Evolutionary conservation across 176 grass and related monocot genomes (phyloP).

Genomic region (Eragrostis nindensis): DNA sequence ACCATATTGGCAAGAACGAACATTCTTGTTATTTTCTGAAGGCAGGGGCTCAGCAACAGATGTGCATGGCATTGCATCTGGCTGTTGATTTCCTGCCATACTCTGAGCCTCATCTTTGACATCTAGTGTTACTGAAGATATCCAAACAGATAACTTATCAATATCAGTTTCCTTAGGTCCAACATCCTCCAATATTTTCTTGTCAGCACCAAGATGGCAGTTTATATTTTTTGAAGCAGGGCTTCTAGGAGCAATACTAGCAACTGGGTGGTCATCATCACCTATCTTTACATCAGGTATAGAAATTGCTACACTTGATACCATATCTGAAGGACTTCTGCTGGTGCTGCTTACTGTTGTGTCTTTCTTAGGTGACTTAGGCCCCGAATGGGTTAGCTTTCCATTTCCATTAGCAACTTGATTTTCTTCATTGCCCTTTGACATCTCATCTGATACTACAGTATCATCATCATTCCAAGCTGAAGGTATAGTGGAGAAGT

Average conservation of each 20-base stretch:
- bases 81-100: conserved; percentile 33
- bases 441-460: conserved; percentile 46
- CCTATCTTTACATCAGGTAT: conserved; percentile 53
- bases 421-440: conserved; percentile 53
- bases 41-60: conserved; percentile 33
- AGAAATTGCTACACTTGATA: conserved; percentile 25
- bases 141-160: conserved; percentile 44
- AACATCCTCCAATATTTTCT: conserved; percentile 34
- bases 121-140: conserved; percentile 67
- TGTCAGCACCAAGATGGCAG: conserved; percentile 24
- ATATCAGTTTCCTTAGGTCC: conserved; percentile 32
- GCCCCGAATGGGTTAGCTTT: conserved; percentile 6
- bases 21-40: conserved; percentile 32
- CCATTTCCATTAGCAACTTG: conserved; percentile 43
- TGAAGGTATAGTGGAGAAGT: conserved; percentile 72
- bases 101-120: conserved; percentile 38
- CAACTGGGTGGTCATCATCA: conserved; percentile 3
- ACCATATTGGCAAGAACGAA: conserved; percentile 36
- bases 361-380: conserved; percentile 38
- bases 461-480: conserved; percentile 83
- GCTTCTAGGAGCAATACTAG: conserved; percentile 29
- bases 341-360: conserved; percentile 30
- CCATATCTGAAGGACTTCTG: conserved; percentile 41
- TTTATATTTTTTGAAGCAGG: conserved; percentile 23
- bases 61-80: conserved; percentile 22